Evolutionary conservation across 208 protist species (phyloP), one percentile per base, ranked within the genome.

Genomic region (Porcisia deanei): DNA sequence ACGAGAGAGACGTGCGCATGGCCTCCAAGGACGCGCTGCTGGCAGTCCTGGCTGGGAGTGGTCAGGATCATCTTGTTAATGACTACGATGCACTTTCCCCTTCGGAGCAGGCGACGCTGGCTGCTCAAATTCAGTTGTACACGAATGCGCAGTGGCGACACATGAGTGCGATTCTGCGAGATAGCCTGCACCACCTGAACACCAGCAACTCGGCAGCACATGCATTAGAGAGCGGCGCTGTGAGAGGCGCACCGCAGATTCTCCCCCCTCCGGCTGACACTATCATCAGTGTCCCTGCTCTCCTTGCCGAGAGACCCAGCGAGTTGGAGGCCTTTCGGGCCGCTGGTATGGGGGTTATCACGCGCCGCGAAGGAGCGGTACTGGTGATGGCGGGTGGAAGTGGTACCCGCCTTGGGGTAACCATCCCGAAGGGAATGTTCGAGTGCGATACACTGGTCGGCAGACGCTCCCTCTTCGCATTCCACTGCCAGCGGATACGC

Each of bases 381-480:
- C 71, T 99, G 20, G 84, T 99, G 34, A 85, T 99, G 47, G 99
- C 99, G 0, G 99, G 99, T 49, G 99, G 99, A 43, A 99, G 99
- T 84, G 98, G 99, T 55, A 99, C 98, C 10, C 92, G 99, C 10
- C 93, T 99, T 12, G 99, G 99, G 25, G 93, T 92, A 30, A 79
- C 77, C 16, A 77, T 98, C 3, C 99, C 99, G 7, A 99, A 99
- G 85, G 99, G 99, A 0, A 76, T 97, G 41, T 94, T 97, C 66
- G 79, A 80, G 72, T 91, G 84, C 72, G 76, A 79, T 18, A 76
- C 81, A 37, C 91, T 97, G 59, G 76, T 97, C 53, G 76, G 78
- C 16, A 58, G 54, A 0, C 77, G 78, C 20, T 97, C 96, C 6
- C 87, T 99, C 10, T 99, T 99, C 82, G 97, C 99, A 84, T 83